Conservation (phyloP, 1,284 basidiomycete species). For the Tetrapyrgos nigripes region DNA sequence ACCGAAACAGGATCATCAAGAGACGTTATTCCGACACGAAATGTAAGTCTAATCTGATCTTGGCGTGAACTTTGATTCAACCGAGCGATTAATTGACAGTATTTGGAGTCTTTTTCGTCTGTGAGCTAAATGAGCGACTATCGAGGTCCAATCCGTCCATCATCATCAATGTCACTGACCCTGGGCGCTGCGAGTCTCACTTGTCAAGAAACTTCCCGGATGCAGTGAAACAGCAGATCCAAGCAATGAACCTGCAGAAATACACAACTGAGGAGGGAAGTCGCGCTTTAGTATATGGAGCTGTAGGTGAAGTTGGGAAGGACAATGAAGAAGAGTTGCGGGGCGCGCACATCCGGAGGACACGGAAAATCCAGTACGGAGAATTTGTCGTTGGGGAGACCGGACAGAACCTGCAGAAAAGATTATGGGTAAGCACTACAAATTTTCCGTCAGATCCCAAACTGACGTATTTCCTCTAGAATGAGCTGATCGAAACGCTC, state of each 20-base stretch:
- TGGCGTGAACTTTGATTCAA: neutral
- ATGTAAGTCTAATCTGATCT: slow-evolving; percentile 26
- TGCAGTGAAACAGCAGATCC: neutral
- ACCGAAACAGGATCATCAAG: neutral
- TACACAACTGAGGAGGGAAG: neutral
- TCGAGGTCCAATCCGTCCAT: slow-evolving; percentile 31
- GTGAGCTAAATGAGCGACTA: slow-evolving; percentile 38
- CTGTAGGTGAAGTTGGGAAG: neutral
- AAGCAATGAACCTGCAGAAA: neutral
- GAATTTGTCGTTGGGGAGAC: neutral
- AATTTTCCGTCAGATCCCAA: too few species aligned
- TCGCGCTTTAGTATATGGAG: neutral
- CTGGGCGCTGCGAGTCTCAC: slow-evolving; percentile 38
- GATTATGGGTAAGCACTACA: slow-evolving; percentile 1
- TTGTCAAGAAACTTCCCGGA: slow-evolving; percentile 20
- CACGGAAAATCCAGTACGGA: neutral
- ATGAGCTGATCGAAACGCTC: too few species aligned
- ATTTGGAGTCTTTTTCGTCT: slow-evolving; percentile 36
- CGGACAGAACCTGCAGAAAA: neutral
- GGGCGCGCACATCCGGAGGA: neutral
- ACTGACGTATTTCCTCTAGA: too few species aligned
- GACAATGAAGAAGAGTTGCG: neutral
- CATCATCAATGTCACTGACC: slow-evolving; percentile 40
- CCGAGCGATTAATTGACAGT: slow-evolving; percentile 1
- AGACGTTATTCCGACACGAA: slow-evolving; percentile 39